Evolutionary conservation across 345 rosid species (phyloP).

Genomic region (Camelina neglecta): DNA sequence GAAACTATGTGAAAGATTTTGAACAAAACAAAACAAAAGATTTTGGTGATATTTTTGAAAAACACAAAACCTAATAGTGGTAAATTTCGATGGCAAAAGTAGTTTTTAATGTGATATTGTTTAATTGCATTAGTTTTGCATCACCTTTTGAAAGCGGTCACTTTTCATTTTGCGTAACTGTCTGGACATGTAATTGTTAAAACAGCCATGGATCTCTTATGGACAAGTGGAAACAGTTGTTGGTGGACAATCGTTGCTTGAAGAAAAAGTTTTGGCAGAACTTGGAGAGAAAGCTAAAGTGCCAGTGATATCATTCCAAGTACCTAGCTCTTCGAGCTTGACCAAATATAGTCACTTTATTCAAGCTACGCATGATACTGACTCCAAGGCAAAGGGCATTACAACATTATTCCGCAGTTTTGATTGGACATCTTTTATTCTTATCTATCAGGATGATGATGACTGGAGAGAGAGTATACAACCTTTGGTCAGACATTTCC

Average conservation of each 20-base stretch:
- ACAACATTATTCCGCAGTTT: neutral
- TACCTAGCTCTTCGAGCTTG: neutral
- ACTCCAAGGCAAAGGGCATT: neutral
- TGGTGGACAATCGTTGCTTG: neutral
- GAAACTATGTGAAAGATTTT: too few relatives aligned
- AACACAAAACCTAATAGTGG: neutral
- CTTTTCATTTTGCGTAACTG: neutral
- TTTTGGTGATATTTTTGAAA: neutral
- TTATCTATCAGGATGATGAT: neutral
- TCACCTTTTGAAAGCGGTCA: neutral
- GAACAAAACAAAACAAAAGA: neutral
- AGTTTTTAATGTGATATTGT: neutral
- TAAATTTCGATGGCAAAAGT: too few relatives aligned
- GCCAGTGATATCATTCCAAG: neutral
- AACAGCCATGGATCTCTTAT: neutral
- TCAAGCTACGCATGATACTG: neutral
- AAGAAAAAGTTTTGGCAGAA: neutral
- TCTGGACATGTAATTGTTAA: neutral
- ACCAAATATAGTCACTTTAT: neutral
- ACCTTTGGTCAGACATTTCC: neutral
- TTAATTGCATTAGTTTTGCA: neutral
- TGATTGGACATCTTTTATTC: neutral
- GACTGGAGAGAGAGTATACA: neutral
- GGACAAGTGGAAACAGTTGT: neutral
- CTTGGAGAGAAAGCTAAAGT: slow-evolving; percentile 1